Evolutionary conservation across 208 protist genomes (phyloP), one percentile per base, ranked within the genome.

Genomic region (Trypanosomatidae sp.): DNA sequence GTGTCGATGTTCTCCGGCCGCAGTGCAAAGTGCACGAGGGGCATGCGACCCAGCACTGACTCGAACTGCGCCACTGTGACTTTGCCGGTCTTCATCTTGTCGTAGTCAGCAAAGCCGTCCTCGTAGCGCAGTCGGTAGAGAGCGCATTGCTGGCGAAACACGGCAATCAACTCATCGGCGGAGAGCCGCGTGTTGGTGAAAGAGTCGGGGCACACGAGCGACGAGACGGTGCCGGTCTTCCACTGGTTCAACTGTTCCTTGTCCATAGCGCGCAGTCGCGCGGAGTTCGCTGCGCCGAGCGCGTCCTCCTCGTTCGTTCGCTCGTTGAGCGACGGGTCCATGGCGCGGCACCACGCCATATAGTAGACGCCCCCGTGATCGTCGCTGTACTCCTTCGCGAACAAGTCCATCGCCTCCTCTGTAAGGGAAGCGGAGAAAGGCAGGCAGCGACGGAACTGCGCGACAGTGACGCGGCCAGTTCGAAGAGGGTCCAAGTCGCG

Each of bases 41-140:
- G 77, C 62, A 98, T 79, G 36, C 86, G 85, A 19, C 94, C 94
- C 25, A 98, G 83, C 33, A 88, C 87, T 8, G 82, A 86, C 55
- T 81, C 88, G 77, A 97, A 97, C 82, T 97, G 92, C 62, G 82
- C 67, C 1, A 80, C 82, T 0, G 89, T 88, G 13, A 98, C 85
- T 41, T 80, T 85, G 7, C 91, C 93, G n/a, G 89, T 91, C 46
- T 85, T 83, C 64, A 96, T 84, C 73, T 83, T 81, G 83, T 98
- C 95, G 85, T 84, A 97, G 70, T 96, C 91, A 12, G 68, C 60
- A 55, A 98, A 81, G 55, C 81, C 83, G 68, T 97, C 92, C 62
- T 96, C 90, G 71, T 89, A 89, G 67, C 92, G 91, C 19, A 97
- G 77, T 17, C 82, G 77, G 73, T 94, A 90, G 60, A 92, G 78